phyloP scores from a whole-genome alignment of 225 moss, liverwort and hornwort species.

The Physcomitrium patens region DNA sequence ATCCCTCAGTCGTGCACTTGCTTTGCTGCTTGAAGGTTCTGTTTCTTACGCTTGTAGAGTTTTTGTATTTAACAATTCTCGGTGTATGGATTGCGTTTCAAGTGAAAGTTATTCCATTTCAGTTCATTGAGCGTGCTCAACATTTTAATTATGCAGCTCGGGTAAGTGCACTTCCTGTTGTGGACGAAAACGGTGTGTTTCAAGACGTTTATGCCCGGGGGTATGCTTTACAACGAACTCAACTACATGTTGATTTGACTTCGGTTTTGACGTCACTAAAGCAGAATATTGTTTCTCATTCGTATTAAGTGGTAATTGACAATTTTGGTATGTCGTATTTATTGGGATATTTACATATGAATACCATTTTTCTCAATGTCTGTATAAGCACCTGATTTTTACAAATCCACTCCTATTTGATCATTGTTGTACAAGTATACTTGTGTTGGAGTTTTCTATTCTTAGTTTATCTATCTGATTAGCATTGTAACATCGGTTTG shows the following conservation, averaged over 20 bases:
- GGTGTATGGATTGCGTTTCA: not conserved
- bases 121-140: slow-evolving; percentile 11
- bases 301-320: slow-evolving; percentile 15
- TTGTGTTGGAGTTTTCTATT: not conserved
- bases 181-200: slow-evolving; percentile 89
- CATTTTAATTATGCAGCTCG: slow-evolving; percentile 68
- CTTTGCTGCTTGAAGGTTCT: slow-evolving; percentile 80
- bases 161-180: slow-evolving; percentile 92
- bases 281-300: slow-evolving; percentile 2
- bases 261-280: slow-evolving; percentile 6
- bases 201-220: slow-evolving; percentile 95
- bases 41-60: slow-evolving; percentile 11
- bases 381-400: not conserved
- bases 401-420: not conserved
- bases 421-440: not conserved
- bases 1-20: slow-evolving; percentile 76
- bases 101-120: slow-evolving; percentile 1
- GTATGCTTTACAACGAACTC: slow-evolving; percentile 41
- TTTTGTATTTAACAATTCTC: not conserved
- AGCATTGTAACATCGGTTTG: slow-evolving; percentile 1
- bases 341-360: not conserved
- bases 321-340: slow-evolving; percentile 5
- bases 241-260: slow-evolving; percentile 16
- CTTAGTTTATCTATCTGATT: slow-evolving; percentile 20
- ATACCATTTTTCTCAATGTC: not conserved